Conservation (phyloP, 202 grass and related monocot species). For the Bolboschoenoplectus hybrid region DNA sequence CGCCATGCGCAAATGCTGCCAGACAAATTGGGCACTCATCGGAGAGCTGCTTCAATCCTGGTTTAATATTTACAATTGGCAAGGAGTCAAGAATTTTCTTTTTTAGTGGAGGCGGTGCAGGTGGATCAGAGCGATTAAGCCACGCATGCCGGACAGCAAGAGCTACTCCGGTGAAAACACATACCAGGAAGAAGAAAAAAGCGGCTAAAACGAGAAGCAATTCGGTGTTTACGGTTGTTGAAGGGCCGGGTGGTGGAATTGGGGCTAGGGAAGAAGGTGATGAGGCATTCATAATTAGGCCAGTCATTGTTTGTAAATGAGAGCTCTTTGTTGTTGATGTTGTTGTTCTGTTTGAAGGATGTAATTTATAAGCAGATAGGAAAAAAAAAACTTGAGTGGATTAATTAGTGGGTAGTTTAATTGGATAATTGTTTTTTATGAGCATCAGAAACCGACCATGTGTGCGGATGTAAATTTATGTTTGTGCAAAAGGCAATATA, state of each 20-base stretch:
- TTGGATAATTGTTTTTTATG: constrained; percentile 14
- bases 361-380: not conserved
- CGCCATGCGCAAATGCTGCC: constrained; percentile 50
- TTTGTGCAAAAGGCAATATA: not conserved
- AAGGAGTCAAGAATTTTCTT: constrained; percentile 53
- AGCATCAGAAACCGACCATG: constrained; percentile 28
- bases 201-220: constrained; percentile 58
- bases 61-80: constrained; percentile 49
- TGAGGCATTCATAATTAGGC: constrained; percentile 28
- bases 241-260: constrained; percentile 16
- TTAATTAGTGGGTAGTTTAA: constrained; percentile 27
- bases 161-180: constrained; percentile 57
- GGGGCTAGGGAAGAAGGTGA: constrained; percentile 37
- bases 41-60: not conserved
- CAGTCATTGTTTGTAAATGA: constrained; percentile 19
- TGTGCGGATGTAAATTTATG: constrained; percentile 26
- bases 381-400: constrained; percentile 17
- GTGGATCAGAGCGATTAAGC: constrained; percentile 56
- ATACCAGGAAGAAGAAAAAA: constrained; percentile 64
- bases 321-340: not conserved
- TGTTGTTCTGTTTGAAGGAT: not conserved
- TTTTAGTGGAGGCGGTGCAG: constrained; percentile 30
- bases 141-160: constrained; percentile 54
- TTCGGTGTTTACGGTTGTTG: constrained; percentile 43
- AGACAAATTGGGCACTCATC: constrained; percentile 73